Evolutionary conservation across 192 early-diverging fungal genomes (phyloP), one percentile per base, ranked within the genome.

Genomic region (Backusella westeae): DNA sequence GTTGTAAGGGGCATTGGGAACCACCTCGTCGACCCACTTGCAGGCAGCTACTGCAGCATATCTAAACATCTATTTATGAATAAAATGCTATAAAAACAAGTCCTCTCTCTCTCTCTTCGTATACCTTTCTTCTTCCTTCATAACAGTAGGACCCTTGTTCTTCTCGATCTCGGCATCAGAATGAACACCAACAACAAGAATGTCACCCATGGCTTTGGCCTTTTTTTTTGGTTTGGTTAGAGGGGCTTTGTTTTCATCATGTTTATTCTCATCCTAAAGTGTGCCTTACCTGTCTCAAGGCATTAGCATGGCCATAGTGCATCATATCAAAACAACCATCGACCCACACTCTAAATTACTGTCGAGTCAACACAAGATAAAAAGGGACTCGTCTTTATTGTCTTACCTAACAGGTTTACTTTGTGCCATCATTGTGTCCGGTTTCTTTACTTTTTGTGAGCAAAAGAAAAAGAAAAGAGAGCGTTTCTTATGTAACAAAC

Each of bases 291-390:
- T 98, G 96, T 72, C 97, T 90, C 76, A 99, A 85, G 56, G 97
- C 97, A 82, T 99, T 99, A 35, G 96, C 95, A 80, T 99, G 97
- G 10, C 94, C 94, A 89, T 93, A 96, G 85, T 98, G 96, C 93
- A 96, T 95, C 88, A 96, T 90, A 86, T 98, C 97, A 80, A 96
- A 98, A 85, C 97, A 98, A 44, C 97, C 97, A 77, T 98, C 97
- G 66, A 94, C 93, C 93, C 94, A 95, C 74, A 95, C 81, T 72
- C 87, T 86, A 67, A 26, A 69, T 6, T 67, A 15, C 3, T 17
- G 34, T 6, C 14, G 34, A 29, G 38, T 66, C 3, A 56, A 52
- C 32, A 10, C 1, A 41, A 4, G 14, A 49, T 34, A 49, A 17
- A 17, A 34, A 21, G 8, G 3, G 29, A 49, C 4, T 15, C 7